Evolutionary conservation across 1,284 basidiomycete species (phyloP).

Genomic region (Calocybe gambosa): DNA sequence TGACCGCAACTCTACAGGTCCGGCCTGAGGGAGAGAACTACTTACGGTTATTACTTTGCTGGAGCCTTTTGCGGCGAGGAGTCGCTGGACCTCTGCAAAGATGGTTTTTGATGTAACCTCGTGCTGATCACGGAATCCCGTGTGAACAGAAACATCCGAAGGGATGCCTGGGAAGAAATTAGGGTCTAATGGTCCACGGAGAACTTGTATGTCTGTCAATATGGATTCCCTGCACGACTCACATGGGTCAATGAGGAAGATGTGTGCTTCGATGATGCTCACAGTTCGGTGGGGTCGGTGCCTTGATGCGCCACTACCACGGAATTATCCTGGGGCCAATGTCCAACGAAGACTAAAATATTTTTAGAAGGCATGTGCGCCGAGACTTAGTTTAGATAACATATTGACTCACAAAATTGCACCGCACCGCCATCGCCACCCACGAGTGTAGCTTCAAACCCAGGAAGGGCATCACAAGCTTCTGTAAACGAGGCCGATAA

Average conservation of each 20-base stretch:
- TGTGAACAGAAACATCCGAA: constrained; percentile 26
- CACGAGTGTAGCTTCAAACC: constrained; percentile 29
- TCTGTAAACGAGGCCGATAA: background rate
- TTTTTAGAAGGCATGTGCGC: background rate
- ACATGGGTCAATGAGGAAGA: background rate
- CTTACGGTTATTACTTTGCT: constrained; percentile 25
- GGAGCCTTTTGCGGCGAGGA: constrained; percentile 22
- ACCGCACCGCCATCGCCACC: constrained; percentile 32
- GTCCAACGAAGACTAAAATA: constrained; percentile 17
- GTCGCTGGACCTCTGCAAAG: constrained; percentile 24
- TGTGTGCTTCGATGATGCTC: constrained; percentile 1
- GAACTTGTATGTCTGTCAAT: constrained; percentile 10
- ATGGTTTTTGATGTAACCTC: constrained; percentile 21
- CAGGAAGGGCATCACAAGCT: constrained; percentile 30
- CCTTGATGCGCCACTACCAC: constrained; percentile 20
- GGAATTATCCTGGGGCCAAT: constrained; percentile 17
- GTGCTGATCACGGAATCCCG: constrained; percentile 34
- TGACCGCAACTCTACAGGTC: background rate
- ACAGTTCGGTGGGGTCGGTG: constrained; percentile 18
- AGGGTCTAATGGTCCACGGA: constrained; percentile 23
- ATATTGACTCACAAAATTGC: constrained; percentile 31
- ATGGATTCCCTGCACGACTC: constrained; percentile 8
- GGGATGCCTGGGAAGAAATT: constrained; percentile 36
- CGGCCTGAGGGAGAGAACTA: background rate
- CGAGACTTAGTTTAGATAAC: no score